Evolutionary conservation across 495 filamentous ascomycete genomes (phyloP).

Genomic region (Daldinia vernicosa): DNA sequence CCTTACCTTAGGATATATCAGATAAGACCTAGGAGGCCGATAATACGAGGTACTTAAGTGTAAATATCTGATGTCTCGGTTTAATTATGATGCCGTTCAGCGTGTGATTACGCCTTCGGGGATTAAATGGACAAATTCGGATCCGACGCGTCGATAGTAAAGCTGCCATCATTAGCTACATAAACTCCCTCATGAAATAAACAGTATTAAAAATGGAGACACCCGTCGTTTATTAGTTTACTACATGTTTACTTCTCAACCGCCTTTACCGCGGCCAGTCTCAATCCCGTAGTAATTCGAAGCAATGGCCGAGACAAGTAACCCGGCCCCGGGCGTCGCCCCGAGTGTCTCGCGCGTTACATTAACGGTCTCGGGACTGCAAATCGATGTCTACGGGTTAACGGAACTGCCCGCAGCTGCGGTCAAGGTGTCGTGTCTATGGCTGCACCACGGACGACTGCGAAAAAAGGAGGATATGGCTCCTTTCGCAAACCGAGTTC

Average conservation of each 20-base stretch:
- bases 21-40: too few relatives aligned
- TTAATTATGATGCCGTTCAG: not conserved
- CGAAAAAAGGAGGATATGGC: constrained; percentile 75
- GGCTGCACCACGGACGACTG: constrained; percentile 85
- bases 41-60: not conserved
- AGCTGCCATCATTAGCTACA: not conserved
- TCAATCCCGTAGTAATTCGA: too few relatives aligned
- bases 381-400: constrained; percentile 80
- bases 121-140: not conserved
- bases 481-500: constrained; percentile 49
- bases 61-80: not conserved
- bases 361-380: constrained; percentile 77
- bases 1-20: too few relatives aligned
- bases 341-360: constrained; percentile 66
- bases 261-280: too few relatives aligned
- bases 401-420: constrained; percentile 68
- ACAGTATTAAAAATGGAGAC: not conserved
- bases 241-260: too few relatives aligned
- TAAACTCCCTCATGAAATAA: not conserved
- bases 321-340: constrained; percentile 41
- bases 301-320: constrained; percentile 40
- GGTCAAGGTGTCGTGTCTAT: constrained; percentile 71
- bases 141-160: not conserved
- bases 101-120: not conserved
- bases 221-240: not conserved